Conservation (phyloP, 225 moss, liverwort and hornwort species). For the Polytrichum commune region DNA sequence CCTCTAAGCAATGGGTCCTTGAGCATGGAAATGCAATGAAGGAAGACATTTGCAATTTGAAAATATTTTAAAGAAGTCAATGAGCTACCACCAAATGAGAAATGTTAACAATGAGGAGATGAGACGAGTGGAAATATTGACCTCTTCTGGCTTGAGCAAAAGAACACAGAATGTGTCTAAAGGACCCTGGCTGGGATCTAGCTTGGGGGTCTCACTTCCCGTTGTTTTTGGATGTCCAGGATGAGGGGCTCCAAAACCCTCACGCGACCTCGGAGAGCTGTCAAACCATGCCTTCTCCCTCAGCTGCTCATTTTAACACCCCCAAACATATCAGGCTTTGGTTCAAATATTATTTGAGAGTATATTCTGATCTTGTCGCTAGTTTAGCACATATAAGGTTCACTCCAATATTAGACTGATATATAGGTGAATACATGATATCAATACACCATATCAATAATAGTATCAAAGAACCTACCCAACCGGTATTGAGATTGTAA, state of each 20-base stretch:
- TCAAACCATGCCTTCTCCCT: conserved; percentile 79
- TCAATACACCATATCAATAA: too few species aligned
- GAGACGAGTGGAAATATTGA: conserved; percentile 1
- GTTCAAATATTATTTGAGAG: too few species aligned
- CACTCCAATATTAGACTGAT: too few species aligned
- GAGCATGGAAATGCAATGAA: too few species aligned
- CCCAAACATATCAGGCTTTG: too few species aligned
- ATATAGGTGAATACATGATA: too few species aligned
- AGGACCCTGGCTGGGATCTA: conserved; percentile 67
- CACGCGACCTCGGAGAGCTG: conserved; percentile 62
- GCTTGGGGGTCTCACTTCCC: conserved; percentile 33
- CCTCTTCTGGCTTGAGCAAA: conserved; percentile 83
- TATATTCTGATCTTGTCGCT: too few species aligned
- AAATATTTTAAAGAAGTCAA: background rate
- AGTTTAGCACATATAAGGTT: too few species aligned
- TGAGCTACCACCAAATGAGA: conserved; percentile 1
- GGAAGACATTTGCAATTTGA: too few species aligned
- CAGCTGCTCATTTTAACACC: conserved; percentile 31
- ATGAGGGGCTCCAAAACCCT: conserved; percentile 59
- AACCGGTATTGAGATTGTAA: too few species aligned
- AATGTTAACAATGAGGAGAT: background rate
- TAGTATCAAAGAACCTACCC: too few species aligned
- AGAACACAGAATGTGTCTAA: conserved; percentile 77
- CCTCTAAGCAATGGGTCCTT: too few species aligned
- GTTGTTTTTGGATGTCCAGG: conserved; percentile 51